Evolutionary conservation across 2,329 filamentous ascomycete genomes (phyloP), one percentile per base, ranked within the genome.

Genomic region (Venturia asperata): DNA sequence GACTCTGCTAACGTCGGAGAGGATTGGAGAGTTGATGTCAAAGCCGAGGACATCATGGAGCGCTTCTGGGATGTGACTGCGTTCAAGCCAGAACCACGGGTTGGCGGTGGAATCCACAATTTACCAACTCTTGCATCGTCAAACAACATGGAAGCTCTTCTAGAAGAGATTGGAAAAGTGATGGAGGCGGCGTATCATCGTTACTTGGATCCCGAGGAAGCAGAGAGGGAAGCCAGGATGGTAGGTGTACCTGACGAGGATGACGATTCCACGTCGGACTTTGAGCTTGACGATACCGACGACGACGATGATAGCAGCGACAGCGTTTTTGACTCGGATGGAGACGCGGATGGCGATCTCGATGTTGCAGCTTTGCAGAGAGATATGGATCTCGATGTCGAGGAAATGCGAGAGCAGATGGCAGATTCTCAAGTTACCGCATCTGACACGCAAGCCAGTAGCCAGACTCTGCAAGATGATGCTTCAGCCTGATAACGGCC

Each of bases 41-140:
- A 34, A 58, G 52, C 52, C 37, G 52, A 19, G 7, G 52, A 58
- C 9, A 58, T 58, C 52, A 58, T 58, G 52, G 52, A 58, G 52
- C 52, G 52, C 15, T 58, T 58, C 52, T 58, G 52, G 52, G 52
- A 58, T 37, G 30, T 58, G 17, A 37, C n/a, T 37, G 52, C 30
- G 17, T n/a, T 58, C 30, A 37, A 37, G 52, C 17, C 52, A 58
- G 27, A 58, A 19, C 5, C 27, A 41, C 39, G 15, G 6, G 15
- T 9, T 2, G 37, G 27, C 17, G 30, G 1, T 19, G 52, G 37
- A 30, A 3, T 34, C 19, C 9, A 37, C 5, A 27, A 58, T 21
- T 6, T 15, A 5, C 30, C 30, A 37, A 1, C 13, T 19, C 6
- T 6, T 52, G 11, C 21, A 11, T 49, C 30, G 7, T 37, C 30